phyloP scores from a whole-genome alignment of 1,284 basidiomycete species.

The Caloboletus firmus region DNA sequence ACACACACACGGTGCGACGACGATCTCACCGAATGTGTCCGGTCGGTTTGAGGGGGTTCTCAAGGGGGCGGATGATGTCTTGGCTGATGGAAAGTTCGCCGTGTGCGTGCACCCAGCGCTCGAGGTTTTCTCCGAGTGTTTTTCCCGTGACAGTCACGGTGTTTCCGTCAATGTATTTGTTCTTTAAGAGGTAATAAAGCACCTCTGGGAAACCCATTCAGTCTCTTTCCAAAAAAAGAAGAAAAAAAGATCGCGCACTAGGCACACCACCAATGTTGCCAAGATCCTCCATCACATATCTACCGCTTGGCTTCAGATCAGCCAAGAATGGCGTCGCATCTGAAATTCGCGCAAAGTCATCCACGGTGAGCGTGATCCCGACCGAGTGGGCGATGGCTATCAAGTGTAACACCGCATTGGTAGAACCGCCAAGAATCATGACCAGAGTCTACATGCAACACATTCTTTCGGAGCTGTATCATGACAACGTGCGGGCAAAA shows the following conservation, averaged over 20 bases:
- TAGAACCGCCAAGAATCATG: conserved; percentile 93
- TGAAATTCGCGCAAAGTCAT: conserved; percentile 86
- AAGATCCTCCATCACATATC: conserved; percentile 89
- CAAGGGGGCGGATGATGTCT: conserved; percentile 81
- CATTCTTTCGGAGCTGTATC: conserved; percentile 12
- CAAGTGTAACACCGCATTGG: conserved; percentile 89
- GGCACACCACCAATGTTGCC: conserved; percentile 89
- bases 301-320: conserved; percentile 88
- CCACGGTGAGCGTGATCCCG: conserved; percentile 77
- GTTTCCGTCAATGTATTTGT: conserved; percentile 82
- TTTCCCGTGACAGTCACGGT: conserved; percentile 87
- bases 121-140: conserved; percentile 86
- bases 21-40: conserved; percentile 83
- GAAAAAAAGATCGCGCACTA: conserved; percentile 51
- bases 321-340: conserved; percentile 87
- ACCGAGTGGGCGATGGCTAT: conserved; percentile 90
- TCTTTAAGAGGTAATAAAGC: conserved; percentile 77
- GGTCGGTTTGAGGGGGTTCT: conserved; percentile 84
- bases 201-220: conserved; percentile 59
- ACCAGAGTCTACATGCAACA: conserved; percentile 66
- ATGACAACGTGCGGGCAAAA: conserved; percentile 9
- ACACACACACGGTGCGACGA: neutral
- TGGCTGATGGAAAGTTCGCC: conserved; percentile 72
- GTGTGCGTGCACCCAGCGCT: conserved; percentile 76
- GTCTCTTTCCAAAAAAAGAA: neutral